Evolutionary conservation across 495 filamentous ascomycete species (phyloP).

Genomic region (Penicillium salamii): DNA sequence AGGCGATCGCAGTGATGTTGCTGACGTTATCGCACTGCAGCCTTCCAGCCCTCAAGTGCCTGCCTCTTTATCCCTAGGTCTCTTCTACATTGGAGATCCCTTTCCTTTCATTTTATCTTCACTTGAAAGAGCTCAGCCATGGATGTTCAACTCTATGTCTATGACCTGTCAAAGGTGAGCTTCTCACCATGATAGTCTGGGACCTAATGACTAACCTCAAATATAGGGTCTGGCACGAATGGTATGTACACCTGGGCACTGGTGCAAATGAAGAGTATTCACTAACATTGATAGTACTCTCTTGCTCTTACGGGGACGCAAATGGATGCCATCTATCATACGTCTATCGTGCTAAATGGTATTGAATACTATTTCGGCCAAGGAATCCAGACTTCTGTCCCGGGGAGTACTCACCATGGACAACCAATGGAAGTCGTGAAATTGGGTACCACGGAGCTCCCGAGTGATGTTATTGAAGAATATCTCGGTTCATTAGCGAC

Average conservation of each 20-base stretch:
- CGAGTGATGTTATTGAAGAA: slow-evolving; percentile 80
- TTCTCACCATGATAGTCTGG: background rate
- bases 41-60: too few relatives aligned
- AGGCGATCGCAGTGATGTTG: slow-evolving; percentile 24
- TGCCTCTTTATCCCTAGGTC: slow-evolving; percentile 8
- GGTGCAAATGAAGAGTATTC: background rate
- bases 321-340: slow-evolving; percentile 89
- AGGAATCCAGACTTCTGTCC: slow-evolving; percentile 75
- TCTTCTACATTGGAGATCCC: background rate
- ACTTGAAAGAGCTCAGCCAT: slow-evolving; percentile 40
- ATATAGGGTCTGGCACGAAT: slow-evolving; percentile 43
- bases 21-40: slow-evolving; percentile 40
- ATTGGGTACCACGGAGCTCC: slow-evolving; percentile 74
- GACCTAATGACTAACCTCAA: background rate
- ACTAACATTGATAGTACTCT: slow-evolving; percentile 35
- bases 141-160: slow-evolving; percentile 90
- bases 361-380: slow-evolving; percentile 71
- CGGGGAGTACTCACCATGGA: slow-evolving; percentile 84
- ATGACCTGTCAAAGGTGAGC: slow-evolving; percentile 79
- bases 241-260: slow-evolving; percentile 31
- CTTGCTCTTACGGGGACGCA: slow-evolving; percentile 60
- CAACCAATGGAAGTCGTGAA: slow-evolving; percentile 71
- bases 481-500: slow-evolving; percentile 80
- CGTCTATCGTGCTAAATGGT: slow-evolving; percentile 78
- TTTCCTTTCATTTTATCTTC: background rate